Conservation (phyloP, 768 basidiomycete species). For the Auricularia cornea region DNA sequence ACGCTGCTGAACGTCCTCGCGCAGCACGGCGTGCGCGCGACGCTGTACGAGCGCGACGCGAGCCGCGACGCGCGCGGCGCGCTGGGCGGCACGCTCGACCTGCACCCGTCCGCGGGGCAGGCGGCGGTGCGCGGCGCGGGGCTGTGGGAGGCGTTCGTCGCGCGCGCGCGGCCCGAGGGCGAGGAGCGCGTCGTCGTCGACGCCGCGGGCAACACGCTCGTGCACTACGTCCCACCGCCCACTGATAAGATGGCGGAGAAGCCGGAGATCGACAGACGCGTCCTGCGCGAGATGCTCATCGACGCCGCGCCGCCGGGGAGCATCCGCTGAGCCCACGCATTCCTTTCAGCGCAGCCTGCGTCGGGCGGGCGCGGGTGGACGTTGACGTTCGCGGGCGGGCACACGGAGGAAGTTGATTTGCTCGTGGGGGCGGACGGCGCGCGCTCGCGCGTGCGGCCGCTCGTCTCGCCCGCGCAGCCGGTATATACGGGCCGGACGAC, state of each 20-base stretch:
- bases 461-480: constrained; percentile 24
- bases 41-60: constrained; percentile 18
- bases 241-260: background rate
- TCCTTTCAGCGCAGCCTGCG: background rate
- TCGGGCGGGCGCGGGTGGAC: background rate
- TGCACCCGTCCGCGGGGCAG: constrained; percentile 20
- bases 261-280: background rate
- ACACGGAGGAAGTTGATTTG: constrained; percentile 10
- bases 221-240: background rate
- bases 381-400: background rate
- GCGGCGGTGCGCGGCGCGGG: constrained; percentile 14
- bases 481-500: constrained; percentile 25
- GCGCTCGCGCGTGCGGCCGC: constrained; percentile 29
- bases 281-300: background rate
- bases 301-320: background rate
- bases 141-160: constrained; percentile 14
- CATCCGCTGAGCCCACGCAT: background rate
- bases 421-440: constrained; percentile 34
- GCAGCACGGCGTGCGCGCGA: constrained; percentile 10
- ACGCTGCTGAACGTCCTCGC: constrained; percentile 20
- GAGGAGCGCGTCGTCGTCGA: constrained; percentile 17
- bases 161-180: constrained; percentile 12
- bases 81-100: constrained; percentile 23
- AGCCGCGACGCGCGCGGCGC: constrained; percentile 3
- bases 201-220: background rate